phyloP scores from a whole-genome alignment of 1,284 basidiomycete genomes.

The Retiboletus flavoniger region DNA sequence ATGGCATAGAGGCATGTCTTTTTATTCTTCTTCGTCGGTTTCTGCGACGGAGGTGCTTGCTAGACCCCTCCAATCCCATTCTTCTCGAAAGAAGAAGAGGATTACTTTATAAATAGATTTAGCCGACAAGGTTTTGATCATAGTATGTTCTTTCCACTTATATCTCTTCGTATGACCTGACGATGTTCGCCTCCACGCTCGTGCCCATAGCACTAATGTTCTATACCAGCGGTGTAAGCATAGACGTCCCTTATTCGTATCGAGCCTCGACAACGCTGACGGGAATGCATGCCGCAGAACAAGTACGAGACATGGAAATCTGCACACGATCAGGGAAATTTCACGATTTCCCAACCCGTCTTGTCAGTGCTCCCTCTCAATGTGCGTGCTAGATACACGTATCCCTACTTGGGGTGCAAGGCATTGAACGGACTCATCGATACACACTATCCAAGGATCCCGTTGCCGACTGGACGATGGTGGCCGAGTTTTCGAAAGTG shows the following conservation, averaged over 20 bases:
- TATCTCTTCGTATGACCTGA: neutral
- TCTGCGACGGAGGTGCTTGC: neutral
- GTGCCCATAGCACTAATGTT: constrained; percentile 49
- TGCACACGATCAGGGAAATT: constrained; percentile 54
- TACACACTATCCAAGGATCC: constrained; percentile 46
- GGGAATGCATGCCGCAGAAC: constrained; percentile 40
- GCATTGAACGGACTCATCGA: neutral
- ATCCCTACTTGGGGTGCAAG: neutral
- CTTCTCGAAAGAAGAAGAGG: constrained; percentile 57
- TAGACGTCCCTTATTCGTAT: neutral
- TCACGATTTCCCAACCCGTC: constrained; percentile 55
- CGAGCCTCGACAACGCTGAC: neutral
- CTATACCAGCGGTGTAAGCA: constrained; percentile 49
- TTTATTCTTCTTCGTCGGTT: neutral
- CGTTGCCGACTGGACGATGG: constrained; percentile 59
- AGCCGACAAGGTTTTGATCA: constrained; percentile 54
- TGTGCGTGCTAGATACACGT: constrained; percentile 33
- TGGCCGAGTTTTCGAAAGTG: constrained; percentile 44
- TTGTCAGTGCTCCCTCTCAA: constrained; percentile 55
- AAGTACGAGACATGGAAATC: constrained; percentile 50
- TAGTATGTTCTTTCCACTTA: constrained; percentile 42
- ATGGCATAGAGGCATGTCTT: constrained; percentile 12
- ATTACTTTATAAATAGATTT: constrained; percentile 65
- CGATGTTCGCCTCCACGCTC: neutral
- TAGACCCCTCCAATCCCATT: constrained; percentile 63